Evolutionary conservation across 2,329 filamentous ascomycete species (phyloP).

Genomic region (Trichoderma sp.): DNA sequence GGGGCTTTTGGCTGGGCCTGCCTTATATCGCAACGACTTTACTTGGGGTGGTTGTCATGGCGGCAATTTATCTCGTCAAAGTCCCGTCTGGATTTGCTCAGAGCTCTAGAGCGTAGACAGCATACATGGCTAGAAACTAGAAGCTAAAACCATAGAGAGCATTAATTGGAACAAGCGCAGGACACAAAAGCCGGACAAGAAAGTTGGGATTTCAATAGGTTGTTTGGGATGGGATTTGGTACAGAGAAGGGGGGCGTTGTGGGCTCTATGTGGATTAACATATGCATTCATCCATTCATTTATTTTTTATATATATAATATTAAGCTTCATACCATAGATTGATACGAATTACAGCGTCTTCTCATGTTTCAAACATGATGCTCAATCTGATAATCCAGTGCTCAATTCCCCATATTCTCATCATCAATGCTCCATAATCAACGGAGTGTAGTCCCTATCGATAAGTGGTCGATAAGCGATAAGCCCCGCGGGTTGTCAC

Average conservation of each 20-base stretch:
- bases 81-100: slow-evolving; percentile 26
- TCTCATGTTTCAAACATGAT: too few species aligned
- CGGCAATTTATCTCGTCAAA: slow-evolving; percentile 32
- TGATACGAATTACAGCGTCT: not conserved
- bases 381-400: not conserved
- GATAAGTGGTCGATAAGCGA: too few species aligned
- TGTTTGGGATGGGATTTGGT: not conserved
- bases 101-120: not conserved
- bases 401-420: not conserved
- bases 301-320: not conserved
- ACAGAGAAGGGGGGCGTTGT: not conserved
- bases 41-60: slow-evolving; percentile 31
- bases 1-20: slow-evolving; percentile 48
- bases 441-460: slow-evolving; percentile 14
- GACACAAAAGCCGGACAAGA: not conserved
- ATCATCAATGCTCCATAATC: not conserved
- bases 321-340: not conserved
- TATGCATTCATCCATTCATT: too few species aligned
- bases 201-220: not conserved
- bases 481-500: slow-evolving; percentile 19
- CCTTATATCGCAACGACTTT: slow-evolving; percentile 43
- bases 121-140: not conserved
- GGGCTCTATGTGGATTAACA: not conserved
- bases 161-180: not conserved
- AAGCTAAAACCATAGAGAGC: not conserved